Percentiles rank a stretch among this genome's conserved stretches.
Evolutionary conservation across 495 filamentous ascomycete genomes (phyloP).

Genomic region (Neurospora sp.): DNA sequence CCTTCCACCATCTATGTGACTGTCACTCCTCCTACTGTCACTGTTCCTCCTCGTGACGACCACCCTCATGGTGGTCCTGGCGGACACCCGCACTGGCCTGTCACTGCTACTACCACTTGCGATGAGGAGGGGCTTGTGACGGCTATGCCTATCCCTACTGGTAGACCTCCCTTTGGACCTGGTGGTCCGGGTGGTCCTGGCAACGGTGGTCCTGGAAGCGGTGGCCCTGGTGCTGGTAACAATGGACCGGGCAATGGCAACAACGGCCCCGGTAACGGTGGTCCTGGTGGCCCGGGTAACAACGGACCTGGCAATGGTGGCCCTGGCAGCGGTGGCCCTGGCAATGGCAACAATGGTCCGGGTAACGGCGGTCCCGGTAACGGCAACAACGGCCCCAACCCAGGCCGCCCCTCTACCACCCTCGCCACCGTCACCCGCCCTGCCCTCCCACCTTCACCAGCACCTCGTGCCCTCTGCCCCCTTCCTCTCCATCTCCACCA

Average conservation of each 20-base stretch:
- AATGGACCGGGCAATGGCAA: not conserved
- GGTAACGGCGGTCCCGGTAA: not conserved
- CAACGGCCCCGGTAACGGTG: not conserved
- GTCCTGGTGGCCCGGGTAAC: not conserved
- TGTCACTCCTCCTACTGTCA: not conserved
- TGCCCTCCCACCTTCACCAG: not conserved
- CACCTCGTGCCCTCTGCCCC: not conserved
- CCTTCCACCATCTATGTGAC: slow-evolving; percentile 7
- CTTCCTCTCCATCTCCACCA: not conserved
- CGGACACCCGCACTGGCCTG: not conserved
- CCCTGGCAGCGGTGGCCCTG: not conserved
- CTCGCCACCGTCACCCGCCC: not conserved
- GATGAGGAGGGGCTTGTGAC: not conserved
- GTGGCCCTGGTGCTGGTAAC: no score
- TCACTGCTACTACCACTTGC: not conserved
- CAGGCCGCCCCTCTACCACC: not conserved
- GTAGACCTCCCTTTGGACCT: not conserved
- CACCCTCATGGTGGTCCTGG: not conserved
- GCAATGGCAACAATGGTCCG: not conserved
- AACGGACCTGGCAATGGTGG: not conserved
- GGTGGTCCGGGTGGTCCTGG: not conserved
- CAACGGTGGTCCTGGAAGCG: not conserved
- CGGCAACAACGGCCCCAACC: not conserved
- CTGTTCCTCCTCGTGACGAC: not conserved
- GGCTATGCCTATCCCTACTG: not conserved